Conservation (phyloP, 495 filamentous ascomycete species). For the Talaromyces thailandensis region DNA sequence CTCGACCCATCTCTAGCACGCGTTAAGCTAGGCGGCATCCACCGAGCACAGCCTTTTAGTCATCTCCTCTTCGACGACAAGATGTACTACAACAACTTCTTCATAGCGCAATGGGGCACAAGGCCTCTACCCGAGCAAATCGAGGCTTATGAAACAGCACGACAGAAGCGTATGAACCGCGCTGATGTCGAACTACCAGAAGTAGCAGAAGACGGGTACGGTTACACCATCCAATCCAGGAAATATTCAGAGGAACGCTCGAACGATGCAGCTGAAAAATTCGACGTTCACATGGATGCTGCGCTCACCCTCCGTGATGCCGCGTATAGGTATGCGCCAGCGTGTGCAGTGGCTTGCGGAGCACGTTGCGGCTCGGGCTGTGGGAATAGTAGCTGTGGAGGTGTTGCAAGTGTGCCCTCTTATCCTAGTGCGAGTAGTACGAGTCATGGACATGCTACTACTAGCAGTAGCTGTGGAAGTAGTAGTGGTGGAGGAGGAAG, state of each 20-base stretch:
- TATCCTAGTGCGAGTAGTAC: not conserved
- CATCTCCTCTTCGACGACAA: not conserved
- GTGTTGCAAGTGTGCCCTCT: not conserved
- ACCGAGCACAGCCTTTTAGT: slow-evolving; percentile 27
- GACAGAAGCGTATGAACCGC: not conserved
- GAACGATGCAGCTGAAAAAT: not conserved
- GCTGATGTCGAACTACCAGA: not conserved
- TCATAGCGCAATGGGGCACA: not conserved
- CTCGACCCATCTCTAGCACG: slow-evolving; percentile 10
- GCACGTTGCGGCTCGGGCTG: not conserved
- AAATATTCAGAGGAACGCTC: not conserved
- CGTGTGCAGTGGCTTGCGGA: not conserved
- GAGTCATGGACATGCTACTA: not conserved
- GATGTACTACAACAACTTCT: not conserved
- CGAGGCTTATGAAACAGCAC: not conserved
- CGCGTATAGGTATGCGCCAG: not conserved
- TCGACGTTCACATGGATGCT: not conserved
- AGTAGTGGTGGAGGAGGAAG: not conserved
- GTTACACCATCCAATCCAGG: not conserved
- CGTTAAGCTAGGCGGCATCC: slow-evolving; percentile 32
- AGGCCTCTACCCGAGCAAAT: not conserved
- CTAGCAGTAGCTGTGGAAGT: not conserved
- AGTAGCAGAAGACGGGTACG: not conserved
- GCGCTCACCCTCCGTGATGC: not conserved
- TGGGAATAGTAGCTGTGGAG: not conserved